These are phyloP conservation scores for Perilla frutescens DNA, from an alignment of 257 asterid genomes.

Conservation along the genomic window DNA sequence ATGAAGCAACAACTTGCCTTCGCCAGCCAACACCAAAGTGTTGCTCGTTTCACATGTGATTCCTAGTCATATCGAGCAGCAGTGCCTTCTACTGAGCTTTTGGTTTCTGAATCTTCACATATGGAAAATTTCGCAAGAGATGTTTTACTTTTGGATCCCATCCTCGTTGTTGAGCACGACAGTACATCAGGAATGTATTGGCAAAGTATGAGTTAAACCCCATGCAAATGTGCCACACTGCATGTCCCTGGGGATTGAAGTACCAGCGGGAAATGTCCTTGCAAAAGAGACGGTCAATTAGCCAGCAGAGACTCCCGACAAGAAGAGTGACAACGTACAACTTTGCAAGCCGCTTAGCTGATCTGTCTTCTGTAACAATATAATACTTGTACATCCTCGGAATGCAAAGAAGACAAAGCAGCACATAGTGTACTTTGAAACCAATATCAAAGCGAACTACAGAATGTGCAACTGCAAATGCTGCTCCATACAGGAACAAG, in stretches of 20 bases:
- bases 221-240: constrained; percentile 85
- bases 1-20: constrained; percentile 30
- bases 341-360: constrained; percentile 78
- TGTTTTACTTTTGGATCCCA: constrained; percentile 76
- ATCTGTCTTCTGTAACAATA: constrained; percentile 70
- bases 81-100: constrained; percentile 62
- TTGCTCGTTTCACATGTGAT: constrained; percentile 21
- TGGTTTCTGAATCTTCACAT: constrained; percentile 77
- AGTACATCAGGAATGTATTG: constrained; percentile 81
- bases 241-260: constrained; percentile 88
- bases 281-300: constrained; percentile 69
- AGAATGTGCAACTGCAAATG: constrained; percentile 75
- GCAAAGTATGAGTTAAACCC: constrained; percentile 91
- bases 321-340: constrained; percentile 57
- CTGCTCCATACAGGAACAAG: constrained; percentile 78
- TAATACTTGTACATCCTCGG: constrained; percentile 91
- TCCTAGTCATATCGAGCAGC: constrained; percentile 20
- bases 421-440: constrained; percentile 76
- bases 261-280: constrained; percentile 53
- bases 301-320: constrained; percentile 69
- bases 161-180: constrained; percentile 90
- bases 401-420: constrained; percentile 85
- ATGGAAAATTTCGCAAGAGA: constrained; percentile 65
- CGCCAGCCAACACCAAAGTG: constrained; percentile 39
- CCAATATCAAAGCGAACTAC: constrained; percentile 63